Evolutionary conservation across 352 stramenopile genomes (phyloP).

Genomic region (Phytophthora fragariaefolia): DNA sequence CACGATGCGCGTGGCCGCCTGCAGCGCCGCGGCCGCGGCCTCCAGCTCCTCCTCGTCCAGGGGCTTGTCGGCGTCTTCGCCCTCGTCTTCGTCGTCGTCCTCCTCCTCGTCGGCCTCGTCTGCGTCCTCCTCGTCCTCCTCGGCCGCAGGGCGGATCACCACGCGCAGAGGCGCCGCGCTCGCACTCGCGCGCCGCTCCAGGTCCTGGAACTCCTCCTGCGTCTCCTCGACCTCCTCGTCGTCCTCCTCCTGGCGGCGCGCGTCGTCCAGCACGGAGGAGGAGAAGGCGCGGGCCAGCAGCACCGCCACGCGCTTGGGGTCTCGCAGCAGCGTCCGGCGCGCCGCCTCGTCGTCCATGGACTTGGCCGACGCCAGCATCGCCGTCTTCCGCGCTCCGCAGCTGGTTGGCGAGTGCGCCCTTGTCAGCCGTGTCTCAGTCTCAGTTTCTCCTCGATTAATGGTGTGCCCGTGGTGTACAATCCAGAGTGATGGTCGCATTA

Average conservation of each 20-base stretch:
- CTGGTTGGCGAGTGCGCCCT: neutral
- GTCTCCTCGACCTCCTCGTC: constrained; percentile 42
- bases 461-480: constrained; percentile 15
- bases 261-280: constrained; percentile 30
- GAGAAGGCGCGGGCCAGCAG: constrained; percentile 56
- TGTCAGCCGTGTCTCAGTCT: constrained; percentile 15
- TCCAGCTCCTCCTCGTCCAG: constrained; percentile 54
- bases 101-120: constrained; percentile 47
- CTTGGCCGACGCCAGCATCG: constrained; percentile 47
- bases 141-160: constrained; percentile 9
- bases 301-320: constrained; percentile 52
- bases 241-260: constrained; percentile 26
- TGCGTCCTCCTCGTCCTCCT: constrained; percentile 57
- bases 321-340: constrained; percentile 36
- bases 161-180: constrained; percentile 23
- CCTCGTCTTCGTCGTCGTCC: constrained; percentile 45
- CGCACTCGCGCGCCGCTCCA: constrained; percentile 18
- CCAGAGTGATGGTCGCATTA: constrained; percentile 20
- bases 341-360: constrained; percentile 44
- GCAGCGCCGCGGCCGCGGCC: constrained; percentile 54
- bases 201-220: constrained; percentile 37
- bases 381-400: neutral
- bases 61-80: constrained; percentile 36
- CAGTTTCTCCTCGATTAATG: constrained; percentile 27
- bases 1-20: constrained; percentile 60